A percentile compares a stretch with the other conserved stretches of the same genome.
Conservation (phyloP, 192 early-diverging fungal species). For the Rhizophagus clarus region DNA sequence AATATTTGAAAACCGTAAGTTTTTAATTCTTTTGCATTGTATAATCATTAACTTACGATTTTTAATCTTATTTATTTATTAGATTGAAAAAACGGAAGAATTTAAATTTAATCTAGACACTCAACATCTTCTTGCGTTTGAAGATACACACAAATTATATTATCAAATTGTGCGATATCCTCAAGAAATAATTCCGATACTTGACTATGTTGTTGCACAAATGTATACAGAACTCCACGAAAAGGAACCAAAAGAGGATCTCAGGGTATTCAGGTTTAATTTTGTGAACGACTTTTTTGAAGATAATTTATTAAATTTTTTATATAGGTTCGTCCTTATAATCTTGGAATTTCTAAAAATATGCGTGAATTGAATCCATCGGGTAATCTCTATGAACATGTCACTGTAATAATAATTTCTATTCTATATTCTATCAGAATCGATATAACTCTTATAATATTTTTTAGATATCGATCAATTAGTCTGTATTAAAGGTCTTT, state of each 20-base stretch:
- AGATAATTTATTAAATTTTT: background rate
- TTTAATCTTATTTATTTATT: background rate
- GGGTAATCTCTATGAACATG: slow-evolving; percentile 39
- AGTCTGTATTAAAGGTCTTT: slow-evolving; percentile 90
- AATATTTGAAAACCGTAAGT: slow-evolving; percentile 61
- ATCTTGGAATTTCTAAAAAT: slow-evolving; percentile 75
- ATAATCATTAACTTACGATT: background rate
- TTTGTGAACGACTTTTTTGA: background rate
- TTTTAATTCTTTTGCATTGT: background rate
- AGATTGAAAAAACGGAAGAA: slow-evolving; percentile 67
- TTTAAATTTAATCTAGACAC: slow-evolving; percentile 89
- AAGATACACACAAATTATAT: slow-evolving; percentile 71
- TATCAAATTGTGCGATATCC: slow-evolving; percentile 89
- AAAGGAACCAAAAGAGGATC: slow-evolving; percentile 26
- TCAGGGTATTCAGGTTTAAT: background rate
- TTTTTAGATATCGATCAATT: slow-evolving; percentile 91
- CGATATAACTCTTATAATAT: slow-evolving; percentile 4
- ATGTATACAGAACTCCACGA: slow-evolving; percentile 67
- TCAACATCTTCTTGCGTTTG: slow-evolving; percentile 74
- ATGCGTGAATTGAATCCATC: slow-evolving; percentile 94
- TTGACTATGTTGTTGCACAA: slow-evolving; percentile 87
- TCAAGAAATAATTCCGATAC: slow-evolving; percentile 91
- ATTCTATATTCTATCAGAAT: background rate
- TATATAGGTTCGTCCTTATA: slow-evolving; percentile 81
- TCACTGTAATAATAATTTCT: slow-evolving; percentile 1